Evolutionary conservation across 2,329 filamentous ascomycete genomes (phyloP), one percentile per base, ranked within the genome.

Genomic region (Trichoderma polysporum): DNA sequence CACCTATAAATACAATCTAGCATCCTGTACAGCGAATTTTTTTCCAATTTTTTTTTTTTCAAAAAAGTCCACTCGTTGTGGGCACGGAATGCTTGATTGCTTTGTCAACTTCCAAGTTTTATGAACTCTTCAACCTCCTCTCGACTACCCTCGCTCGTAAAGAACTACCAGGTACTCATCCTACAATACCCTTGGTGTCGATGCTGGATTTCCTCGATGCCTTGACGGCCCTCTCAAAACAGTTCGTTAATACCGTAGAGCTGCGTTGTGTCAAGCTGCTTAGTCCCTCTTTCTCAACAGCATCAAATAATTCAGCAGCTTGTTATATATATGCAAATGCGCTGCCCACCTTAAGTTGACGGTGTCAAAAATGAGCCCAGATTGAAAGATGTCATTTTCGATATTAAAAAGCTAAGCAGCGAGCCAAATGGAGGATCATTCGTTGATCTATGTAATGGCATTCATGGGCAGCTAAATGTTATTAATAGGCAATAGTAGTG

Each of bases 121-220:
- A 15, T n/a, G 52, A 39, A 31, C 61, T 64, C 6, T 64, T 37
- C 19, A 64, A 13, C 2, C 61, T 49, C 13, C 50, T 41, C 7
- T 37, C 29, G 1, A 59, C 53, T 17, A 66, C 53, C 19, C 35
- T 25, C 10, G 15, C 57, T 27, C 35, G 47, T 1, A 35, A 33
- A 1, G 65, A 62, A 27, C 25, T 49, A 15, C 50, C 50, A 3
- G 31, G 10, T 4, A 5, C 2, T n/a, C 39, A 67, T 35, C 57
- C 65, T 27, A 49, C 50, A 19, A 52, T 29, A 5, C 63, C 57
- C 58, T 67, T 67, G 25, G 57, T 67, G 8, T 67, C 65, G 29
- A 67, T 47, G 39, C 25, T 29, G 31, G 63, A 62, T 31, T 33
- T 47, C 4, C 49, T 35, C 0, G 33, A 2, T 8, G 65, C 65